Conservation (phyloP, 306 rosid genomes). For the Herpetospermum pedunculosum region DNA sequence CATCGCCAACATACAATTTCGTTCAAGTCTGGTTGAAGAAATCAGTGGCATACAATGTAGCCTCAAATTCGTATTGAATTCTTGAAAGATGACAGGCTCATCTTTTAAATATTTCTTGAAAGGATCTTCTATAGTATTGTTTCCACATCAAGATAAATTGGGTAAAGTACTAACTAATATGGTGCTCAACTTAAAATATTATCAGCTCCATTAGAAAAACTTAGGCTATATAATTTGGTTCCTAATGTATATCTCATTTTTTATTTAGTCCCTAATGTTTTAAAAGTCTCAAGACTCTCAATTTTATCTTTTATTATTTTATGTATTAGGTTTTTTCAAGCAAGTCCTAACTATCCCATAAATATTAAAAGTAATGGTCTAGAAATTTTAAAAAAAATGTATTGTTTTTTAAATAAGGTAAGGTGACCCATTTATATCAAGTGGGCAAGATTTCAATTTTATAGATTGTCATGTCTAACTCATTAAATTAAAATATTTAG, state of each 20-base stretch:
- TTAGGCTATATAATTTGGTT: background rate
- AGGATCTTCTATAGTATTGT: background rate
- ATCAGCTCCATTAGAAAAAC: background rate
- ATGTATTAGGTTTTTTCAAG: background rate
- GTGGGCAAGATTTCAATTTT: background rate
- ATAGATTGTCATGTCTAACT: background rate
- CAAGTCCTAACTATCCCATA: background rate
- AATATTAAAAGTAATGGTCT: background rate
- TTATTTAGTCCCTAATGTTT: background rate
- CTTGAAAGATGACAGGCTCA: background rate
- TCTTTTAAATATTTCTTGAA: background rate
- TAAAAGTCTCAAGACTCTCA: background rate
- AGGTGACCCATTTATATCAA: background rate
- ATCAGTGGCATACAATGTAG: background rate
- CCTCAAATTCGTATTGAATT: background rate
- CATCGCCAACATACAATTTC: background rate
- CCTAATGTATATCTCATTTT: background rate
- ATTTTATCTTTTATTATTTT: background rate
- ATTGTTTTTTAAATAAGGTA: background rate
- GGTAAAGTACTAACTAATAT: background rate
- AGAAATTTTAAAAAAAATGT: background rate
- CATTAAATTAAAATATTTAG: background rate
- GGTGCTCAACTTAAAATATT: background rate
- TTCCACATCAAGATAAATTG: background rate
- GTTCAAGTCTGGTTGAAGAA: background rate